phyloP scores from a whole-genome alignment of 2,329 filamentous ascomycete genomes.

The Setomelanomma holmii region DNA sequence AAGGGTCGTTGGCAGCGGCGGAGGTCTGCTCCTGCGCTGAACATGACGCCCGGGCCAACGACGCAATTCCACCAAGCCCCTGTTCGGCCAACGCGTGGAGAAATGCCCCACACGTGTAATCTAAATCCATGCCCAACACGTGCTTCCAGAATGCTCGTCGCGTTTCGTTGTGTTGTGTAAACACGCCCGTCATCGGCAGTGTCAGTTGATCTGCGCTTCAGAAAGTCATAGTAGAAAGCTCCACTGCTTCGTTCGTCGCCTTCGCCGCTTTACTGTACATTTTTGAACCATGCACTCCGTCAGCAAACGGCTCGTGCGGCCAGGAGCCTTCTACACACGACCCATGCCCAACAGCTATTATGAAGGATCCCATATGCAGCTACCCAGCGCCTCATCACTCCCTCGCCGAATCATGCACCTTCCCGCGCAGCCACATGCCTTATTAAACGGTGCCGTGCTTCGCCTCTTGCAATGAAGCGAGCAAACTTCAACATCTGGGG shows the following conservation, averaged over 20 bases:
- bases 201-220: too few species aligned
- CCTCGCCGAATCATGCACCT: neutral
- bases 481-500: too few species aligned
- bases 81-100: too few species aligned
- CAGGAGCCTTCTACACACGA: neutral
- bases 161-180: too few species aligned
- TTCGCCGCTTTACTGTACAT: too few species aligned
- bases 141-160: too few species aligned
- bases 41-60: neutral
- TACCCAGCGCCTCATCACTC: neutral
- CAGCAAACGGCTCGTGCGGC: neutral
- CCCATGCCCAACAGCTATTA: neutral
- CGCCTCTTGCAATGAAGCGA: too few species aligned
- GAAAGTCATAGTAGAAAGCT: neutral
- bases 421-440: neutral
- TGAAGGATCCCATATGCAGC: neutral
- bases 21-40: neutral
- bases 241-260: too few species aligned
- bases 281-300: neutral
- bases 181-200: too few species aligned
- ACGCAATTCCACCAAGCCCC: slow-evolving; percentile 1
- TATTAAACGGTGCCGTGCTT: neutral
- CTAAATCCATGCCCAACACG: neutral
- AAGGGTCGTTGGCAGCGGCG: neutral
- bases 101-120: neutral